Conservation (phyloP, 179 eudicot genomes). For the Vitellaria paradoxa region DNA sequence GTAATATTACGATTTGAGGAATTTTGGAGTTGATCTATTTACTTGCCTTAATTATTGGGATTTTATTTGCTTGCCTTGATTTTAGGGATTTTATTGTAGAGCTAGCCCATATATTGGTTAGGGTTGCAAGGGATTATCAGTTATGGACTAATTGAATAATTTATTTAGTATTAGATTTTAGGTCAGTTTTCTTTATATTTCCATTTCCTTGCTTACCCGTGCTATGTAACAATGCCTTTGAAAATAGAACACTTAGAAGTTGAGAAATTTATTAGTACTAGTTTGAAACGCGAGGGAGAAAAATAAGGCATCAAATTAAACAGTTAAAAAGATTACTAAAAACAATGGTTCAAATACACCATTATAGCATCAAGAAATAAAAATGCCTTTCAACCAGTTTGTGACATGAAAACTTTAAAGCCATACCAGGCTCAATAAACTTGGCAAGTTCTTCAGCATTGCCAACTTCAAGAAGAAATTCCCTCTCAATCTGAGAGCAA, state of each 20-base stretch:
- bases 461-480: conserved; percentile 74
- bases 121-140: no score
- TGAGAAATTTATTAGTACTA: neutral
- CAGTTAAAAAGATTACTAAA: neutral
- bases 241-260: neutral
- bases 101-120: no score
- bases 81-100: no score
- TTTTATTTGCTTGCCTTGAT: no score
- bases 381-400: neutral
- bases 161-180: no score
- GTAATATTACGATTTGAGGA: no score
- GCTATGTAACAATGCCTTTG: neutral
- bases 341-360: neutral
- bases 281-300: neutral
- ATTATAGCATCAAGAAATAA: neutral
- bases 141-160: no score
- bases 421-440: conserved; percentile 68
- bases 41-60: no score
- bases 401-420: neutral
- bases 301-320: neutral
- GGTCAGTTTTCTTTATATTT: no score
- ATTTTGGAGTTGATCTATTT: no score
- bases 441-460: conserved; percentile 77
- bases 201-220: no score
- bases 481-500: conserved; percentile 57